phyloP scores from a whole-genome alignment of 2,329 filamentous ascomycete genomes.

The Ploettnerulaceae sp. region DNA sequence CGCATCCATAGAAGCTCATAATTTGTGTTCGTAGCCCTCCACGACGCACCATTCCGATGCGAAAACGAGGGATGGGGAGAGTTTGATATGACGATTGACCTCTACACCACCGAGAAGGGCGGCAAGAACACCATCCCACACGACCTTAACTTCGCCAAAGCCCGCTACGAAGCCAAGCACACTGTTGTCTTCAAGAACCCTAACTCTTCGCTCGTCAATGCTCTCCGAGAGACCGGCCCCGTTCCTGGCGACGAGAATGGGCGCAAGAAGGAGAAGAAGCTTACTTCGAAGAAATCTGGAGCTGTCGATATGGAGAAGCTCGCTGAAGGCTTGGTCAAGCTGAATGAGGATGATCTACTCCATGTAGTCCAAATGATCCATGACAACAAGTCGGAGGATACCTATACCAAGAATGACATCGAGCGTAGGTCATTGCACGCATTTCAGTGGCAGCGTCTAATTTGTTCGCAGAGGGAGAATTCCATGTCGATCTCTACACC shows the following conservation, averaged over 20 bases:
- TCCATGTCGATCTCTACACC: constrained; percentile 98
- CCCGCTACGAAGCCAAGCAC: constrained; percentile 79
- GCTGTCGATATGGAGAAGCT: constrained; percentile 92
- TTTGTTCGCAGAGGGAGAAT: constrained; percentile 71
- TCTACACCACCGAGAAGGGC: constrained; percentile 79
- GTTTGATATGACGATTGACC: constrained; percentile 88
- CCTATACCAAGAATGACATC: constrained; percentile 95
- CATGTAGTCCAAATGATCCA: constrained; percentile 97
- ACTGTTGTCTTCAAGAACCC: constrained; percentile 86
- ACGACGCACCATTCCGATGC: constrained; percentile 81
- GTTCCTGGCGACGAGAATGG: constrained; percentile 71
- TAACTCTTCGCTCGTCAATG: constrained; percentile 73
- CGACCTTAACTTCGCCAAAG: constrained; percentile 84
- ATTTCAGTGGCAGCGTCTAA: constrained; percentile 7
- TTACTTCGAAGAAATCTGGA: constrained; percentile 56
- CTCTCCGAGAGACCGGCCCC: constrained; percentile 77
- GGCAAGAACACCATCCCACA: constrained; percentile 75
- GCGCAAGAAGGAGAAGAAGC: constrained; percentile 63
- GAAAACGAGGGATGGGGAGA: constrained; percentile 97
- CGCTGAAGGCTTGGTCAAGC: constrained; percentile 82
- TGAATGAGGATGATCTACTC: constrained; percentile 87
- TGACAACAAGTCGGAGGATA: constrained; percentile 90
- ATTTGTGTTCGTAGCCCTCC: constrained; percentile 55
- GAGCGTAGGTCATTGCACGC: constrained; percentile 63
- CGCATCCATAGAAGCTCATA: constrained; percentile 3